Conservation (phyloP, 225 moss, liverwort and hornwort genomes). For the Bryoerythrophyllum caledonicum region DNA sequence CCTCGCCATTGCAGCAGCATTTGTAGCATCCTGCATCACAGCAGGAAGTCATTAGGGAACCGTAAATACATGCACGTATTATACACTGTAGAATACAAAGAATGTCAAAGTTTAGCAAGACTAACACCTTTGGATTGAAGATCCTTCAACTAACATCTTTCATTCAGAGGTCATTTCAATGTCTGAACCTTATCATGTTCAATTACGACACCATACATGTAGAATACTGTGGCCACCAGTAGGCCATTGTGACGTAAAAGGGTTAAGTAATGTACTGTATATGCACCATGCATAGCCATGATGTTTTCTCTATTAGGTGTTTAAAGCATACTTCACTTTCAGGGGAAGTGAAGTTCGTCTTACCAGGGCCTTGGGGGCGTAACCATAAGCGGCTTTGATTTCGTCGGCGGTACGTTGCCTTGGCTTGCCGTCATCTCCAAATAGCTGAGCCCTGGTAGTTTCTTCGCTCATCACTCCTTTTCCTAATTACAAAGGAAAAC, state of each 20-base stretch:
- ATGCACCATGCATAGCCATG: not conserved
- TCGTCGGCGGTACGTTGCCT: slow-evolving; percentile 80
- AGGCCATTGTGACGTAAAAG: too few relatives aligned
- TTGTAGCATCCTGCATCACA: slow-evolving; percentile 62
- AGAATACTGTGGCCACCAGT: too few relatives aligned
- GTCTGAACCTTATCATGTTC: too few relatives aligned
- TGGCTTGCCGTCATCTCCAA: slow-evolving; percentile 75
- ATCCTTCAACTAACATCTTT: too few relatives aligned
- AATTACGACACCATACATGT: too few relatives aligned
- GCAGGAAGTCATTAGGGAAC: too few relatives aligned
- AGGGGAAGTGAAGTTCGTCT: slow-evolving; percentile 11
- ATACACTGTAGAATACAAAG: too few relatives aligned
- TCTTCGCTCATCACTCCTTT: slow-evolving; percentile 75
- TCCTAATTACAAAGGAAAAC: slow-evolving; percentile 43
- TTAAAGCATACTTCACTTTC: not conserved
- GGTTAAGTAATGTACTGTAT: not conserved
- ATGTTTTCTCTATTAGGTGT: not conserved
- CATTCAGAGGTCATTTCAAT: too few relatives aligned
- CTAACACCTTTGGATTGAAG: too few relatives aligned
- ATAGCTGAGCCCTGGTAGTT: slow-evolving; percentile 71
- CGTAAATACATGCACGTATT: too few relatives aligned
- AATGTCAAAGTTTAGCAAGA: too few relatives aligned
- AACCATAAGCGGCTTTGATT: slow-evolving; percentile 88
- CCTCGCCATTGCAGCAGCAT: slow-evolving; percentile 75
- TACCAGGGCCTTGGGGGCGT: slow-evolving; percentile 79